Evolutionary conservation across 805 yeast genomes (phyloP).

Genomic region (Ogataea siamensis): DNA sequence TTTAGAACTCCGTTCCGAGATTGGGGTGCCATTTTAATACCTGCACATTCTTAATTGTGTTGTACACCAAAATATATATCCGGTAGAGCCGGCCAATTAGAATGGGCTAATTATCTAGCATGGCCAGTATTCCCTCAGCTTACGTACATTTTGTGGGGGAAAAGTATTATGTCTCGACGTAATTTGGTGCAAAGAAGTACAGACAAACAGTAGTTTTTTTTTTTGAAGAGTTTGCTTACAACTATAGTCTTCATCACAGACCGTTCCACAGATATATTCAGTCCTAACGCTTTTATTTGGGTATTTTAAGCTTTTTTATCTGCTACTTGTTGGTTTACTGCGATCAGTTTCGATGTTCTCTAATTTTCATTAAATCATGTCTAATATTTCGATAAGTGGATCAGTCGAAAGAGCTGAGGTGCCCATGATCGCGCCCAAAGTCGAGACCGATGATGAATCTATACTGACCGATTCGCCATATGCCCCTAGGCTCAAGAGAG

Average conservation of each 20-base stretch:
- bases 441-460: constrained; percentile 11
- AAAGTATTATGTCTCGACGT: constrained; percentile 2
- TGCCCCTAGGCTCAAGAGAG: constrained; percentile 6
- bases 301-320: not conserved
- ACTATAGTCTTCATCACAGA: too few relatives aligned
- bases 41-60: not conserved
- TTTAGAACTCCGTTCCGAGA: constrained; percentile 13
- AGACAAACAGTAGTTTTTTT: not conserved
- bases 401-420: constrained; percentile 6
- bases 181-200: constrained; percentile 9
- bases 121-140: not conserved
- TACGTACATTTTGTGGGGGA: constrained; percentile 8
- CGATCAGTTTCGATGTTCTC: constrained; percentile 4
- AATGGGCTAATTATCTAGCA: constrained; percentile 3
- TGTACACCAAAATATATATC: constrained; percentile 1
- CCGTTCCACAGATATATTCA: too few relatives aligned
- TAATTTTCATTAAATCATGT: constrained; percentile 3
- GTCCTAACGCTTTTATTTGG: not conserved
- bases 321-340: not conserved
- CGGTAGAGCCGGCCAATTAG: constrained; percentile 11
- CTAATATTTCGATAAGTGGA: constrained; percentile 8
- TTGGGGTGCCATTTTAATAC: not conserved
- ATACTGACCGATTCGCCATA: constrained; percentile 3
- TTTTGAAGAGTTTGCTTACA: constrained; percentile 1
- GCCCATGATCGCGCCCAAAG: constrained; percentile 11